A percentile compares a stretch with the other conserved stretches of the same genome.
Evolutionary conservation across 1,284 basidiomycete genomes (phyloP).

Genomic region (Spongispora temasekensis): DNA sequence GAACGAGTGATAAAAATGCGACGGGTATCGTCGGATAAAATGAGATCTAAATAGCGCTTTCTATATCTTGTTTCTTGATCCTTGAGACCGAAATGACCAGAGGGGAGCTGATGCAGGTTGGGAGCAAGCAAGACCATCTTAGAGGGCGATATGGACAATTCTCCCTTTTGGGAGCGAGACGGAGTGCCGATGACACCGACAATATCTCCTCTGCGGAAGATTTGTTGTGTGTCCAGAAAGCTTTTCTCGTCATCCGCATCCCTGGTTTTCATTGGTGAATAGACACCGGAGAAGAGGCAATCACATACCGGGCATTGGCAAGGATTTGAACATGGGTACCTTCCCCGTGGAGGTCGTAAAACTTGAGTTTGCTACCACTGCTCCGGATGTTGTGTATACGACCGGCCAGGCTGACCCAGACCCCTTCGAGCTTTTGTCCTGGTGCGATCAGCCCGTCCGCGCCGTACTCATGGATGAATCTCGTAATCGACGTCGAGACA

Average conservation of each 20-base stretch:
- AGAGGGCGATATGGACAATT: slow-evolving; percentile 87
- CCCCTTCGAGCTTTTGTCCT: slow-evolving; percentile 58
- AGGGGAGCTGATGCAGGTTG: slow-evolving; percentile 95
- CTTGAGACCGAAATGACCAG: slow-evolving; percentile 87
- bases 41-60: slow-evolving; percentile 98
- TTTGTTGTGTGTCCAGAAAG: slow-evolving; percentile 78
- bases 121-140: slow-evolving; percentile 90
- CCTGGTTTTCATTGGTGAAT: slow-evolving; percentile 38
- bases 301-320: slow-evolving; percentile 82
- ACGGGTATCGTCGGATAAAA: slow-evolving; percentile 91
- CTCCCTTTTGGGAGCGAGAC: slow-evolving; percentile 94
- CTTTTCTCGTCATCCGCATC: slow-evolving; percentile 70
- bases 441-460: slow-evolving; percentile 66
- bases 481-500: slow-evolving; percentile 77
- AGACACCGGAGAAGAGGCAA: not conserved
- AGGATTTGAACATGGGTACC: slow-evolving; percentile 95
- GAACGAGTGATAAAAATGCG: slow-evolving; percentile 90
- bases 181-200: slow-evolving; percentile 91
- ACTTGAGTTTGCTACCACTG: slow-evolving; percentile 83
- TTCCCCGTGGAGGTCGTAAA: slow-evolving; percentile 95
- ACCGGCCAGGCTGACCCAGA: slow-evolving; percentile 74
- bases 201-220: slow-evolving; percentile 95
- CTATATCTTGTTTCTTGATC: slow-evolving; percentile 98
- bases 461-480: slow-evolving; percentile 81
- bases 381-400: slow-evolving; percentile 90